Evolutionary conservation across 2,329 filamentous ascomycete species (phyloP).

Genomic region (Mycosphaerelloides madeirae): DNA sequence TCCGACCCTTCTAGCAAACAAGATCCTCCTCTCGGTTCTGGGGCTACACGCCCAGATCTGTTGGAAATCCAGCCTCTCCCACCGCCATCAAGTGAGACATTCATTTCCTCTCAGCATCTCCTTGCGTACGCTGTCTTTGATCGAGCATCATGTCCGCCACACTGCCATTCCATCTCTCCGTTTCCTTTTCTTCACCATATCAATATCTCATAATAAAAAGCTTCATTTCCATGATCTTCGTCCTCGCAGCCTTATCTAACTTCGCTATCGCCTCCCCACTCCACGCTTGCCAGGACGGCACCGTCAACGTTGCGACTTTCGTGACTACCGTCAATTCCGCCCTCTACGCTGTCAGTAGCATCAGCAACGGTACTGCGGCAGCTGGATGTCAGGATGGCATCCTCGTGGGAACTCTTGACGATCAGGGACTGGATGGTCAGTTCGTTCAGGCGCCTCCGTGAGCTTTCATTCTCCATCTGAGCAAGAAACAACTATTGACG

Average conservation of each 20-base stretch:
- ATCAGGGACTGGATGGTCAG: not conserved
- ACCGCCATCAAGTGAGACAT: too few relatives aligned
- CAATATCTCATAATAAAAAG: too few relatives aligned
- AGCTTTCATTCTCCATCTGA: too few relatives aligned
- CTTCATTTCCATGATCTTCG: too few relatives aligned
- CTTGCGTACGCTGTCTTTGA: not conserved
- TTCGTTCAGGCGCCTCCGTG: not conserved
- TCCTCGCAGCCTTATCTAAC: too few relatives aligned
- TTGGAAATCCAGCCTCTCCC: too few relatives aligned
- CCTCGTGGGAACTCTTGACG: not conserved
- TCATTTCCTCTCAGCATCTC: not conserved
- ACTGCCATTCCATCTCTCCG: too few relatives aligned
- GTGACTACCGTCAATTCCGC: not conserved
- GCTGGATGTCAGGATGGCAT: not conserved
- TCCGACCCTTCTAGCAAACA: too few relatives aligned
- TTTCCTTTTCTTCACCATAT: too few relatives aligned
- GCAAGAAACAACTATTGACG: not conserved
- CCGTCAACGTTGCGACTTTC: not conserved
- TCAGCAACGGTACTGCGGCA: not conserved
- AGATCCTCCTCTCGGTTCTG: too few relatives aligned
- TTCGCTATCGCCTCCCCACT: not conserved
- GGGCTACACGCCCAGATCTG: too few relatives aligned
- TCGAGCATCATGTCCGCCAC: too few relatives aligned
- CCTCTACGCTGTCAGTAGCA: not conserved
- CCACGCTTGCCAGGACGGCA: not conserved